A percentile compares a stretch with the other conserved stretches of the same genome.
Conservation (phyloP, 352 stramenopile genomes). For the Globisporangium mamillatum region DNA sequence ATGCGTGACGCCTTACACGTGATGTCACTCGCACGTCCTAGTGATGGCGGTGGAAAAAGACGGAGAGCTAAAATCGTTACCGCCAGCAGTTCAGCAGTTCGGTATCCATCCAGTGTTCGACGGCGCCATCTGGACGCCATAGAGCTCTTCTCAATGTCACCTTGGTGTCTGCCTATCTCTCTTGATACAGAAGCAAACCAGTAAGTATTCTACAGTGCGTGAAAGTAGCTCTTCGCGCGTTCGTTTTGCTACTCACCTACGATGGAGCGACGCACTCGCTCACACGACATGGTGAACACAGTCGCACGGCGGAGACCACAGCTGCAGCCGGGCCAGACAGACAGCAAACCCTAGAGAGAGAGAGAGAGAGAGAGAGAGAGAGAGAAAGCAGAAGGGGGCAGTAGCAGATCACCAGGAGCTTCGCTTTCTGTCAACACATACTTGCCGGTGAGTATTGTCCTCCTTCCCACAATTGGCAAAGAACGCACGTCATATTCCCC, state of each 20-base stretch:
- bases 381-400: not conserved
- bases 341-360: not conserved
- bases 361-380: no score
- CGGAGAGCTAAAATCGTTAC: not conserved
- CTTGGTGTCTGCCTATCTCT: not conserved
- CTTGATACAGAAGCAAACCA: not conserved
- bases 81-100: not conserved
- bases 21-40: not conserved
- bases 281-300: not conserved
- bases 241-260: not conserved
- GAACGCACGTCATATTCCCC: not conserved
- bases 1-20: not conserved
- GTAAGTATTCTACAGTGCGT: not conserved
- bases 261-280: not conserved
- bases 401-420: not conserved
- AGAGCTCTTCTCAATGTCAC: not conserved
- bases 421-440: not conserved
- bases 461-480: not conserved
- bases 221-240: not conserved
- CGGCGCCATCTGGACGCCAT: not conserved
- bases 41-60: not conserved
- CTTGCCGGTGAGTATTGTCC: not conserved
- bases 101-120: not conserved
- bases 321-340: not conserved
- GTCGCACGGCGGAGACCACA: not conserved